A percentile compares a stretch with the other conserved stretches of the same genome.
phyloP scores from a whole-genome alignment of 2,329 filamentous ascomycete species.

The Didymella pomorum region DNA sequence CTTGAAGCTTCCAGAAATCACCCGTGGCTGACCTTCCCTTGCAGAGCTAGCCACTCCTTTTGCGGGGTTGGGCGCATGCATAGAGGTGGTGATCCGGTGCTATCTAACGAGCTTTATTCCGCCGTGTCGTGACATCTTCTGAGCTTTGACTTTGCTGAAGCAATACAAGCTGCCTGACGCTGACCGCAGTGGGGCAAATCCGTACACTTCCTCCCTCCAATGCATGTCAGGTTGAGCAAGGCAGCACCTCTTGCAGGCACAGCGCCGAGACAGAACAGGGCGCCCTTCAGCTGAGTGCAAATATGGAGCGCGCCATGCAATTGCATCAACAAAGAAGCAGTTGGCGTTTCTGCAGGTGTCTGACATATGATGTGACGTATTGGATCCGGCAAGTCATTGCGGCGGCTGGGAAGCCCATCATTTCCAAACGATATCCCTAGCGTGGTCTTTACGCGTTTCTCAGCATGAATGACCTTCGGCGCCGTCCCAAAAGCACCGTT shows the following conservation, averaged over 20 bases:
- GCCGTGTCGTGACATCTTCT: slow-evolving; percentile 35
- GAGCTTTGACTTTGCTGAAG: slow-evolving; percentile 35
- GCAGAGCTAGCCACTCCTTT: slow-evolving; percentile 34
- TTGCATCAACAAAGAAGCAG: slow-evolving; percentile 24
- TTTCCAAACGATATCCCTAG: slow-evolving; percentile 34
- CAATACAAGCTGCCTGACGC: slow-evolving; percentile 29
- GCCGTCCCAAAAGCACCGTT: slow-evolving; percentile 33
- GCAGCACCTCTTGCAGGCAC: slow-evolving; percentile 23
- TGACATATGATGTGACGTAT: slow-evolving; percentile 31
- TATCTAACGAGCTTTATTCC: slow-evolving; percentile 36
- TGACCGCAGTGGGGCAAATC: slow-evolving; percentile 27
- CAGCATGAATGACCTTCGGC: slow-evolving; percentile 21
- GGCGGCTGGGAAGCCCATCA: slow-evolving; percentile 37
- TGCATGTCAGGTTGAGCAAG: slow-evolving; percentile 32
- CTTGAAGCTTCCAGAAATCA: slow-evolving; percentile 31
- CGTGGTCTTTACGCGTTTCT: slow-evolving; percentile 36
- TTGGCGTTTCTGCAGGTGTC: slow-evolving; percentile 34
- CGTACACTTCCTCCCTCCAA: slow-evolving; percentile 15
- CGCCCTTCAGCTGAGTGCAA: slow-evolving; percentile 23
- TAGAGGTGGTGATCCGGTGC: slow-evolving; percentile 29
- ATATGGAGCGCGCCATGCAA: slow-evolving; percentile 8
- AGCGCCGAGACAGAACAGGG: slow-evolving; percentile 14
- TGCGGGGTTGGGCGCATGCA: slow-evolving; percentile 43
- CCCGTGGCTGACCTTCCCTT: slow-evolving; percentile 40
- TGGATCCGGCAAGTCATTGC: slow-evolving; percentile 31